Evolutionary conservation across 2,329 filamentous ascomycete genomes (phyloP).

Genomic region (Biscogniauxia mediterranea): DNA sequence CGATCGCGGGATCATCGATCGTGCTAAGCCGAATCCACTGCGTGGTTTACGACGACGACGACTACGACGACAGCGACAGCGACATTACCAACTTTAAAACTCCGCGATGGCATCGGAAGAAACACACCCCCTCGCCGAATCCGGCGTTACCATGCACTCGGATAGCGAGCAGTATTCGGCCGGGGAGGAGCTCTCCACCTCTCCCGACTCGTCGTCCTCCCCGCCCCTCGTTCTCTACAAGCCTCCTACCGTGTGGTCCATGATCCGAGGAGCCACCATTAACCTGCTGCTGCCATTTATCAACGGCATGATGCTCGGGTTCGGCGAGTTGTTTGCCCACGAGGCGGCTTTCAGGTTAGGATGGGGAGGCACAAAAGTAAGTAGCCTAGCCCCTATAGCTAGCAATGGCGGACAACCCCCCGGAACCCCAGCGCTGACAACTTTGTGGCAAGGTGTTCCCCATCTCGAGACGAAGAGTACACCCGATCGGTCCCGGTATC

Average conservation of each 20-base stretch:
- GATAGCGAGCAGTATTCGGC: slow-evolving; percentile 82
- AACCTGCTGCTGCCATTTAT: slow-evolving; percentile 94
- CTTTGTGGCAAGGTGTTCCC: slow-evolving; percentile 51
- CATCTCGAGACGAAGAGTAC: slow-evolving; percentile 56
- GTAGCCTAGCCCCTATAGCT: slow-evolving; percentile 20
- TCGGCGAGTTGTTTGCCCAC: slow-evolving; percentile 94
- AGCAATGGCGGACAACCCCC: too few relatives aligned
- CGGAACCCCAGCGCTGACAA: neutral
- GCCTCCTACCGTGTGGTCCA: slow-evolving; percentile 81
- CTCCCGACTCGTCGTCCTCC: slow-evolving; percentile 61
- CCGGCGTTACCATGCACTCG: slow-evolving; percentile 73
- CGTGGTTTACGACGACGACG: neutral
- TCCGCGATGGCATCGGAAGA: slow-evolving; percentile 53
- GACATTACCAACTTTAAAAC: too few relatives aligned
- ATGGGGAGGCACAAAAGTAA: slow-evolving; percentile 91
- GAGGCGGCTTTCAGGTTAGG: slow-evolving; percentile 91
- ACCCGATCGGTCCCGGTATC: slow-evolving; percentile 76
- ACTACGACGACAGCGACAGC: too few relatives aligned
- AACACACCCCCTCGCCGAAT: slow-evolving; percentile 61
- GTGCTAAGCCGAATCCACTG: neutral
- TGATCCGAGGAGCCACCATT: slow-evolving; percentile 86
- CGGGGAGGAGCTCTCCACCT: slow-evolving; percentile 59
- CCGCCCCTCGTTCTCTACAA: slow-evolving; percentile 80
- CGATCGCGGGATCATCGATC: neutral
- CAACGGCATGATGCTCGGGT: slow-evolving; percentile 97